Evolutionary conservation across 176 grass and related monocot species (phyloP).

Genomic region (Oryza glaberrima): DNA sequence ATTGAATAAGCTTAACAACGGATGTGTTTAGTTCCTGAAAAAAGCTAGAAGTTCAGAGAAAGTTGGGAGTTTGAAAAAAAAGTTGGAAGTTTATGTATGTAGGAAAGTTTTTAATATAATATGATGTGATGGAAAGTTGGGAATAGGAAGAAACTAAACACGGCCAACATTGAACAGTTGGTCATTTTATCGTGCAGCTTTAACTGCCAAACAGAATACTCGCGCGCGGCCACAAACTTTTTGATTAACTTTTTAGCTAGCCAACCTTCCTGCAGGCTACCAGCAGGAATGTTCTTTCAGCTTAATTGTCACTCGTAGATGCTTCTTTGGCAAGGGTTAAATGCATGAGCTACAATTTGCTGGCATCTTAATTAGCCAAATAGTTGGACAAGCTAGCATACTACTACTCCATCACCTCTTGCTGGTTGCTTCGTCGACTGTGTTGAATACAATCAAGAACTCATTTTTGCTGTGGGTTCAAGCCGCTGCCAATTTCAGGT

Average conservation of each 20-base stretch:
- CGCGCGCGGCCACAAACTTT: neutral
- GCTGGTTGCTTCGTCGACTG: neutral
- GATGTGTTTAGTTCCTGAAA: too few relatives aligned
- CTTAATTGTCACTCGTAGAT: neutral
- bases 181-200: too few relatives aligned
- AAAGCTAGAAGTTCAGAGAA: too few relatives aligned
- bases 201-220: neutral
- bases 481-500: neutral
- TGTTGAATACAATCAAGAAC: slow-evolving; percentile 1
- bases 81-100: too few relatives aligned
- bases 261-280: neutral
- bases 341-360: neutral
- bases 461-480: neutral
- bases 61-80: too few relatives aligned
- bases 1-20: too few relatives aligned
- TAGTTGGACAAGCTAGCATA: neutral
- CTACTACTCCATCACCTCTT: neutral
- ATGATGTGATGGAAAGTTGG: too few relatives aligned
- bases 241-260: neutral
- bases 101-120: too few relatives aligned
- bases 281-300: neutral
- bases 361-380: neutral
- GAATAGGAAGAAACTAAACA: too few relatives aligned
- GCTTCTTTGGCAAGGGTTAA: neutral
- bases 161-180: too few relatives aligned